Percentiles rank a stretch among this genome's conserved stretches.
These are phyloP conservation scores for Ophiostoma fasciatum DNA, from an alignment of 2,329 filamentous ascomycete genomes.

Conservation along the genomic window DNA sequence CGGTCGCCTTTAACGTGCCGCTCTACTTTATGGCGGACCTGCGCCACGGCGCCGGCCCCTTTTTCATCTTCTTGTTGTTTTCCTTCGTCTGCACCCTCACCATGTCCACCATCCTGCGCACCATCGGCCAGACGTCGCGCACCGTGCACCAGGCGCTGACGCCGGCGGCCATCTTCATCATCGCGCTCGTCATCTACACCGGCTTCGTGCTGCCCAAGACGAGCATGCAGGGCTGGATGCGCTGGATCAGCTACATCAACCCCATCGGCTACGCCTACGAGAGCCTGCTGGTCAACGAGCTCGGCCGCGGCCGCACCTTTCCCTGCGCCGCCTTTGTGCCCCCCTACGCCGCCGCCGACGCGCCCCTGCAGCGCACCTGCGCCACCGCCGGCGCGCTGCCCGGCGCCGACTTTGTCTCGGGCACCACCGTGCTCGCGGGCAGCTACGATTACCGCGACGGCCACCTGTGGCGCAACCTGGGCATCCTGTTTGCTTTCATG, in stretches of 20 bases:
- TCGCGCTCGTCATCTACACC: conserved; percentile 54
- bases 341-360: conserved; percentile 22
- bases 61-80: conserved; percentile 76
- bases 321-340: conserved; percentile 32
- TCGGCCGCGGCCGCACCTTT: conserved; percentile 45
- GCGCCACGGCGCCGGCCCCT: conserved; percentile 54
- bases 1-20: conserved; percentile 60
- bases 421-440: conserved; percentile 33
- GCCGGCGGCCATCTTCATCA: conserved; percentile 43
- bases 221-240: conserved; percentile 66
- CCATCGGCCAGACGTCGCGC: conserved; percentile 59
- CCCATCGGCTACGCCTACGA: conserved; percentile 72
- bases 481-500: conserved; percentile 51
- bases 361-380: conserved; percentile 33
- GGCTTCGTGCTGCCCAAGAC: conserved; percentile 48
- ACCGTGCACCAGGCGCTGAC: conserved; percentile 51
- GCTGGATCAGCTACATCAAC: conserved; percentile 71
- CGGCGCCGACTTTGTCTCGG: conserved; percentile 21
- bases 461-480: conserved; percentile 57
- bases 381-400: conserved; percentile 38
- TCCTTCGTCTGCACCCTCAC: conserved; percentile 56
- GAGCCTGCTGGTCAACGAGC: conserved; percentile 69
- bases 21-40: conserved; percentile 84
- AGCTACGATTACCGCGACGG: conserved; percentile 41
- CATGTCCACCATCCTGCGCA: conserved; percentile 79